These are phyloP conservation scores for Ascochyta pisi DNA, from an alignment of 2,329 filamentous ascomycete species.

Conservation along the genomic window DNA sequence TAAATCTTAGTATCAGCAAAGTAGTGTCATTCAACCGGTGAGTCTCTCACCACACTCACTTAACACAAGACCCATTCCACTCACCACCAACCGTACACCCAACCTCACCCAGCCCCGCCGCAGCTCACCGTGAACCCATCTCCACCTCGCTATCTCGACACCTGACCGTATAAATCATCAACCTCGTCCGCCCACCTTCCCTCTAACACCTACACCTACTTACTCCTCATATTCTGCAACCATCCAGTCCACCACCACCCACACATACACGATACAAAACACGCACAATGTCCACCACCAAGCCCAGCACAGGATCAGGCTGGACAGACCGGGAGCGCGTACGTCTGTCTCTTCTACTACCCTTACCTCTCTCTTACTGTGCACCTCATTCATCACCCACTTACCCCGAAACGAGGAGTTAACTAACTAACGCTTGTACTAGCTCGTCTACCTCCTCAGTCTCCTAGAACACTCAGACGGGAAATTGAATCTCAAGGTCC, in stretches of 20 bases:
- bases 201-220: not conserved
- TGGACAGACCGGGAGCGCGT: conserved; percentile 28
- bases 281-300: conserved; percentile 22
- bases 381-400: too few relatives aligned
- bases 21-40: too few relatives aligned
- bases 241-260: too few relatives aligned
- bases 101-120: not conserved
- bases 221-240: too few relatives aligned
- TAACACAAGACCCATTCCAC: too few relatives aligned
- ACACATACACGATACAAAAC: not conserved
- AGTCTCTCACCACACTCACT: too few relatives aligned
- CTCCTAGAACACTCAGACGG: conserved; percentile 18
- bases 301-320: conserved; percentile 1
- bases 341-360: not conserved
- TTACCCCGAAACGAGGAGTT: too few relatives aligned
- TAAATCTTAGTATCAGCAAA: too few relatives aligned
- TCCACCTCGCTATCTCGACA: not conserved
- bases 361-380: not conserved
- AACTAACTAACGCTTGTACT: not conserved
- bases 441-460: conserved; percentile 23
- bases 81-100: not conserved
- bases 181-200: not conserved
- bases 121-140: not conserved
- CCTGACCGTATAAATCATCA: not conserved
- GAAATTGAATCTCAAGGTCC: conserved; percentile 21